Evolutionary conservation across 2,329 filamentous ascomycete genomes (phyloP).

Genomic region (Venturia effusa): DNA sequence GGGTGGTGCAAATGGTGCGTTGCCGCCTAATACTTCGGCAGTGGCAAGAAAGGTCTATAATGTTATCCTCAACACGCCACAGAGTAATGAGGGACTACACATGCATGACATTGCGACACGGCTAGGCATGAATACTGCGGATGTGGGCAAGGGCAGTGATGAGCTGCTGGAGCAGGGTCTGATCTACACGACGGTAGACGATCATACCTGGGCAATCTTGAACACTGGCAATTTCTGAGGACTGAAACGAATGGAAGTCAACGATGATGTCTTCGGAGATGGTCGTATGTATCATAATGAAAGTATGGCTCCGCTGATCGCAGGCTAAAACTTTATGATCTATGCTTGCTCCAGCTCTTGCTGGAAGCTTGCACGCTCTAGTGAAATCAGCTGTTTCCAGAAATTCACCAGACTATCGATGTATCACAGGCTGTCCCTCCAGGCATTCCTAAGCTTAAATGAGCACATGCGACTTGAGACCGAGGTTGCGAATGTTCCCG

Average conservation of each 20-base stretch:
- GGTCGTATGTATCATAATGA: slow-evolving; percentile 1
- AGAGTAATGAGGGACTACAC: slow-evolving; percentile 75
- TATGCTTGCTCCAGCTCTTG: neutral
- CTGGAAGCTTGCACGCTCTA: neutral
- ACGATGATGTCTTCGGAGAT: neutral
- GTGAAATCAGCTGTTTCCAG: neutral
- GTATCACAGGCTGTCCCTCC: neutral
- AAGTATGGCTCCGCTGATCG: neutral
- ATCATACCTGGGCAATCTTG: slow-evolving; percentile 81
- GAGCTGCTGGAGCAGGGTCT: slow-evolving; percentile 64
- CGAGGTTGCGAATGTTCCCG: neutral
- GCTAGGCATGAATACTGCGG: slow-evolving; percentile 53
- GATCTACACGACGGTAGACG: slow-evolving; percentile 87
- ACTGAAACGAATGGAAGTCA: neutral
- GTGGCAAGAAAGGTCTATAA: slow-evolving; percentile 61
- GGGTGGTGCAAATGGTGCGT: slow-evolving; percentile 22
- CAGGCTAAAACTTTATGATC: neutral
- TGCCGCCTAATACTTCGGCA: slow-evolving; percentile 37
- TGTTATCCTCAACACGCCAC: slow-evolving; percentile 53
- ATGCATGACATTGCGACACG: slow-evolving; percentile 62
- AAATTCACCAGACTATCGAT: neutral
- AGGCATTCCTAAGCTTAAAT: neutral
- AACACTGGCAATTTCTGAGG: slow-evolving; percentile 34
- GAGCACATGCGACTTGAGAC: neutral
- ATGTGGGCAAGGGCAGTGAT: slow-evolving; percentile 68